Conservation (phyloP, 164 flowering plant species). For the Aristolochia fimbriata region DNA sequence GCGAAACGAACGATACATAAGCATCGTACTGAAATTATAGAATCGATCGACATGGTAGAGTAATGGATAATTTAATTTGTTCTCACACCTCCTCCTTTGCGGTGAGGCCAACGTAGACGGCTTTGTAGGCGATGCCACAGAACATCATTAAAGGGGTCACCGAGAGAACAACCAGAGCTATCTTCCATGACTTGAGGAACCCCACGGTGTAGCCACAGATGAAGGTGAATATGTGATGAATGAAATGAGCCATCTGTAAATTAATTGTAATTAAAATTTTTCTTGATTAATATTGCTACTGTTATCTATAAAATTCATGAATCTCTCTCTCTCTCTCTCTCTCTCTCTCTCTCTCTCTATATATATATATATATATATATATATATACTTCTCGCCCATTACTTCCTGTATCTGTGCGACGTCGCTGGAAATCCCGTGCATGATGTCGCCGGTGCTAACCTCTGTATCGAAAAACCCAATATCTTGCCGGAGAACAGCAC, state of each 20-base stretch:
- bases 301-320: no score
- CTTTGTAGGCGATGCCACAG: slow-evolving; percentile 72
- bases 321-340: no score
- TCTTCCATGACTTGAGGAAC: slow-evolving; percentile 52
- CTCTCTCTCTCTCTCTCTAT: no score
- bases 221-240: slow-evolving; percentile 63
- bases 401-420: slow-evolving; percentile 81
- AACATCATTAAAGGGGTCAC: slow-evolving; percentile 67
- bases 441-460: slow-evolving; percentile 53
- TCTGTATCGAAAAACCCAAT: slow-evolving; percentile 57
- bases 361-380: no score
- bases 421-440: slow-evolving; percentile 75
- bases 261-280: neutral
- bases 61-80: no score
- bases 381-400: slow-evolving; percentile 79
- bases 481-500: slow-evolving; percentile 63
- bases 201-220: slow-evolving; percentile 61
- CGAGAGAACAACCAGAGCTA: slow-evolving; percentile 54
- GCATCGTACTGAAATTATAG: no score
- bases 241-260: slow-evolving; percentile 67
- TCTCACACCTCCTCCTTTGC: slow-evolving; percentile 66
- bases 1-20: no score
- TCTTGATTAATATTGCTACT: no score
- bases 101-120: slow-evolving; percentile 63
- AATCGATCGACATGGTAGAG: no score